phyloP scores from a whole-genome alignment of 805 yeast genomes.

The Zygosaccharomyces lentus region DNA sequence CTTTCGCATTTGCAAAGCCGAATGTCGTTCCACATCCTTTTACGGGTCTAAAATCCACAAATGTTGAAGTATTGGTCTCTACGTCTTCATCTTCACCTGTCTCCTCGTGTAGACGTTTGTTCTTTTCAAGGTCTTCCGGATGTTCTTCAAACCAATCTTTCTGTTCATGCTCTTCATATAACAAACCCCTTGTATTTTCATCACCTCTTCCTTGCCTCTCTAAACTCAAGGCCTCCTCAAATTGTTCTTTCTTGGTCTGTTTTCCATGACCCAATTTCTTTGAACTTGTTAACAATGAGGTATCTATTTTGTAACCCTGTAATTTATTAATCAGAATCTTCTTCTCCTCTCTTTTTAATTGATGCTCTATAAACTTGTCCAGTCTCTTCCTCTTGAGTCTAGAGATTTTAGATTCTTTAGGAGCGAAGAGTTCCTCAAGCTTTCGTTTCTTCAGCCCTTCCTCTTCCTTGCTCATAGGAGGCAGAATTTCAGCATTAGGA shows the following conservation, averaged over 20 bases:
- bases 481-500: conserved; percentile 55
- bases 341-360: conserved; percentile 82
- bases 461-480: conserved; percentile 63
- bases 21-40: conserved; percentile 60
- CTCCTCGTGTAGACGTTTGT: conserved; percentile 19
- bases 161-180: conserved; percentile 65
- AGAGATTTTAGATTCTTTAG: conserved; percentile 65
- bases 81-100: conserved; percentile 23
- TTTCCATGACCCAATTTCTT: conserved; percentile 73
- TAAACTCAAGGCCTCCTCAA: conserved; percentile 67
- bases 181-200: conserved; percentile 54
- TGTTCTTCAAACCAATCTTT: conserved; percentile 52
- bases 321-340: conserved; percentile 70
- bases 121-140: conserved; percentile 9
- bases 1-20: conserved; percentile 55
- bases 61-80: conserved; percentile 37
- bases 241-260: conserved; percentile 61
- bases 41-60: conserved; percentile 69
- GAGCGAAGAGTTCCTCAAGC: conserved; percentile 53
- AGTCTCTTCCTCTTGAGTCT: conserved; percentile 71
- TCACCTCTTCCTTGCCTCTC: conserved; percentile 68
- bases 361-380: conserved; percentile 91
- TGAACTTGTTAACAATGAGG: conserved; percentile 63
- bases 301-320: conserved; percentile 58
- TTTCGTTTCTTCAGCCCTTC: conserved; percentile 60